Percentiles rank a stretch among this genome's conserved stretches.
These are phyloP conservation scores for Quercus phellos DNA, from an alignment of 331 rosid species.

Conservation along the genomic window DNA sequence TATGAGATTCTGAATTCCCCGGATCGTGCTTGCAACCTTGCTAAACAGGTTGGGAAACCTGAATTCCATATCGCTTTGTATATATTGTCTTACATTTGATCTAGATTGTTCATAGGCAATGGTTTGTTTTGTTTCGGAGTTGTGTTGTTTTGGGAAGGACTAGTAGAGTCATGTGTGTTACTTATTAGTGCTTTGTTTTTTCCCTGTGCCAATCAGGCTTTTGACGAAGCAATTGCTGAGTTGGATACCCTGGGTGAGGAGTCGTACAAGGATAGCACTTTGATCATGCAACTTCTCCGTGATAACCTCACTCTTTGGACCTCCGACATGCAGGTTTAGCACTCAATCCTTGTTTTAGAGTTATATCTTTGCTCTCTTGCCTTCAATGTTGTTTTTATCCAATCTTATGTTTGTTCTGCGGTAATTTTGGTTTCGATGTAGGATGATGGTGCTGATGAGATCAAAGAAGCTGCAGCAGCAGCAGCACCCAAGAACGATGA, in stretches of 20 bases:
- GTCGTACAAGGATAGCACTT: constrained; percentile 94
- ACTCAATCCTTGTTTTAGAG: neutral
- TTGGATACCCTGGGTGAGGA: constrained; percentile 95
- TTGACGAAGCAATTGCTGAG: constrained; percentile 93
- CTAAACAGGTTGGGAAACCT: constrained; percentile 67
- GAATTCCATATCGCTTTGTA: neutral
- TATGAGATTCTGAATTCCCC: constrained; percentile 93
- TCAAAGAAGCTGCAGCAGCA: constrained; percentile 51
- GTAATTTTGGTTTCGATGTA: constrained; percentile 16
- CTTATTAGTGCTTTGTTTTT: neutral
- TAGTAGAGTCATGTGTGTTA: neutral
- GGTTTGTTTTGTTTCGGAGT: neutral
- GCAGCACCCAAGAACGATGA: constrained; percentile 73
- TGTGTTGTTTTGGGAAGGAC: neutral
- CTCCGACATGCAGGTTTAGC: constrained; percentile 93
- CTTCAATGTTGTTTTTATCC: neutral
- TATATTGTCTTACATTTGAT: neutral
- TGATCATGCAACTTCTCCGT: constrained; percentile 98
- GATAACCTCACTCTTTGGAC: constrained; percentile 98
- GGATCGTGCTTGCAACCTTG: constrained; percentile 96
- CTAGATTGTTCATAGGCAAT: neutral
- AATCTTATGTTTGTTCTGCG: neutral
- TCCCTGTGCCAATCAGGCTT: constrained; percentile 46
- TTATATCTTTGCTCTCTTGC: neutral
- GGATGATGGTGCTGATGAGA: constrained; percentile 97